phyloP scores from a whole-genome alignment of 2,329 filamentous ascomycete species.

The Cladosporium velox region DNA sequence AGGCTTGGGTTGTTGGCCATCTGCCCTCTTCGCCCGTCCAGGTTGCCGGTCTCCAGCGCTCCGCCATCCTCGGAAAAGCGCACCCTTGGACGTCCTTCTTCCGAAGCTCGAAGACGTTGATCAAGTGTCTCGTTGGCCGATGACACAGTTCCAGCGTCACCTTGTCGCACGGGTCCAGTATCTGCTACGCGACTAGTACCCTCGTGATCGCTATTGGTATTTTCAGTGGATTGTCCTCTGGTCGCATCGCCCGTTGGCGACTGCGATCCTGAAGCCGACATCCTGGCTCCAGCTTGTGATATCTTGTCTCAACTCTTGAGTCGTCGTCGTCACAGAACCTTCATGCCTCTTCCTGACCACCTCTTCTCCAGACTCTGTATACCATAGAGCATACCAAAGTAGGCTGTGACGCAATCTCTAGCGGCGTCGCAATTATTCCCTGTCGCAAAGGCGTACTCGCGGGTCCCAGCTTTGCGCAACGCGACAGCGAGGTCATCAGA shows the following conservation, averaged over 20 bases:
- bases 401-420: background rate
- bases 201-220: background rate
- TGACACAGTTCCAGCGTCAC: background rate
- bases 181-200: background rate
- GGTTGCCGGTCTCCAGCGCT: background rate
- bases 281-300: background rate
- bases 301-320: background rate
- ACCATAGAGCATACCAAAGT: background rate
- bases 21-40: background rate
- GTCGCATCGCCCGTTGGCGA: constrained; percentile 6
- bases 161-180: background rate
- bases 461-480: background rate
- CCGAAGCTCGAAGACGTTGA: background rate
- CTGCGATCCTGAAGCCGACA: constrained; percentile 7
- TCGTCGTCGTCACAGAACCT: background rate
- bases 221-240: background rate
- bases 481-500: background rate
- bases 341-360: constrained; percentile 1
- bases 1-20: background rate
- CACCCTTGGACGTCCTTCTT: constrained; percentile 3
- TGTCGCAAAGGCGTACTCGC: constrained; percentile 1
- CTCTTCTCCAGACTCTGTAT: background rate
- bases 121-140: background rate
- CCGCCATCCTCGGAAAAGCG: constrained; percentile 12
- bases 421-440: background rate